Base-by-base conservation (phyloP, 2,329 filamentous ascomycete genomes). In the Colletotrichum sp. region DNA sequence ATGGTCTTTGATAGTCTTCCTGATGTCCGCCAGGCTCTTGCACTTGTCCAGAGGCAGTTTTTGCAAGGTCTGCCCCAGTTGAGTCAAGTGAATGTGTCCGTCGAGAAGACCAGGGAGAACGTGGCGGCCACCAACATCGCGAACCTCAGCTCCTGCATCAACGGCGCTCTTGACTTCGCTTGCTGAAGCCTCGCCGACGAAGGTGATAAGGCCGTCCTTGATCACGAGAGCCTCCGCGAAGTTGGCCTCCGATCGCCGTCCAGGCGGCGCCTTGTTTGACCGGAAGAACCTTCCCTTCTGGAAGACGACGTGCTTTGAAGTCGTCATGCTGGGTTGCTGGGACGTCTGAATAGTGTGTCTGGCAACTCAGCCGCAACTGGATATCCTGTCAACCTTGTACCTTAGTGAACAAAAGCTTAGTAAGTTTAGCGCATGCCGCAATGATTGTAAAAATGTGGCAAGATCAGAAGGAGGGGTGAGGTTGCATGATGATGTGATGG, bases 101-200 rank as follows among this genome's bases (percentile, higher is more conserved):
- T 92, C 90, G 66, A 91, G 86, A 79, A 91, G 91, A 8, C 89
- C 88, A 0, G 90, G 90, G 3, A 91, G 81, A 8, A 91, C 83
- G 11, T 86, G 85, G 65, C 79, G 83, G 44, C 85, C 84, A 15
- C 78, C 77, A 25, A 89, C 69, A 19, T 75, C 72, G 39, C 69
- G 72, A 8, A 75, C 36, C 27, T 68, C 61, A 28, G 68, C 71
- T 19, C 80, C 82, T 5, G 75, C 74, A 5, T 77, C 70, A 44
- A 78, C 79, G 6, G 82, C 84, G 2, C 77, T 68, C 4, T 72
- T 52, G 36, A 77, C 57, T 13, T 76, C 74, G 1, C 71, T 52
- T 66, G 84, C 81, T 0, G 79, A 75, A 7, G 79, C 78, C 7
- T 82, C 77, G 8, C 85, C 85, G 69, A 86, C 79, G 32, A 83